Base-by-base conservation (phyloP, 2,329 filamentous ascomycete genomes). In the Ascochyta viciae-villosae region DNA sequence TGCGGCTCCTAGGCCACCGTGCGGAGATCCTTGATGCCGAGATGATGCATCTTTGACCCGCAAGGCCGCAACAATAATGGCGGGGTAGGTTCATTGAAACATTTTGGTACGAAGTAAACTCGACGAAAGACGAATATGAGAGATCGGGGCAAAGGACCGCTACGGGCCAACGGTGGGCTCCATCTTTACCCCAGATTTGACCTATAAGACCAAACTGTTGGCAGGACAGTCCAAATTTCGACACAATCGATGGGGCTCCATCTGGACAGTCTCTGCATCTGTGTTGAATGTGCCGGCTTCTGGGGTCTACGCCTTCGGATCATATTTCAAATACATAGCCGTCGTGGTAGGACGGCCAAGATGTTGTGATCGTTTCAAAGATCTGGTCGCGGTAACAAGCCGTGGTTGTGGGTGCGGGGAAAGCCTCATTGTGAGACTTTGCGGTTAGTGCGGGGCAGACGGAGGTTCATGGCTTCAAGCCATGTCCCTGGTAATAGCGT, bases 1-100 rank as follows among this genome's bases (percentile, higher is more conserved):
- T 66, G 66, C 64, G 66, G 66, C 64, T 68, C 65, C 59, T 51
- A 47, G 34, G 41, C 35, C 52, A 56, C 50, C 53, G 63, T 61
- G 61, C 57, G 66, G 63, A 61, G 58, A 54, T 62, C 59, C 62
- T 46, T 56, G 50, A 58, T 55, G 53, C 63, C 58, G 58, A 57
- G 39, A 47, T 47, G 41, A 40, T 29, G 47, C 38, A 44, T 59
- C 41, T 43, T 54, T 49, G 39, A 43, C 56, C 57, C 58, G 57
- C 54, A 62, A 39, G 42, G 22, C 52, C 52, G 53, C 31, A 27
- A 47, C 38, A 31, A 34, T 22, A 22, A 49, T 64, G 52, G 62
- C 64, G 65, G 62, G 62, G 60, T 62, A 53, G 27, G 24, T 47
- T 26, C 16, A 12, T 23, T 12, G 29, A 39, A 43, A 22, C 19